A percentile compares a stretch with the other conserved stretches of the same genome.
These are phyloP conservation scores for Tolypocladium inflatum DNA, from an alignment of 2,329 filamentous ascomycete genomes.

Conservation along the genomic window DNA sequence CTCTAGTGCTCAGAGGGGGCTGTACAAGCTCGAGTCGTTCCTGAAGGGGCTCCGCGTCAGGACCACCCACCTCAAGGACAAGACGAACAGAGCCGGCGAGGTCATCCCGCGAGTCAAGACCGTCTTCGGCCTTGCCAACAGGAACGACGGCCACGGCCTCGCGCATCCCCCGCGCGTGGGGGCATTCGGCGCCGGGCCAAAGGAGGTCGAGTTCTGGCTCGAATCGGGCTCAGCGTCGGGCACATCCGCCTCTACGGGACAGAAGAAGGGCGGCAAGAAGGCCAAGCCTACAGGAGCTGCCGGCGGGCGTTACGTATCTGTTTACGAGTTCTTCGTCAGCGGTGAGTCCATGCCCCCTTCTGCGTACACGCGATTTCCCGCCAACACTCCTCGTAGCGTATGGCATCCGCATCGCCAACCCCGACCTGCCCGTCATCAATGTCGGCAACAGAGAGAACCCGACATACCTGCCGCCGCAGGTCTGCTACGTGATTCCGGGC, in stretches of 20 bases:
- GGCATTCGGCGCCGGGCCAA: conserved; percentile 33
- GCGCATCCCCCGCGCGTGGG: conserved; percentile 15
- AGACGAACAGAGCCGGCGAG: conserved; percentile 18
- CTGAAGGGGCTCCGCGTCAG: conserved; percentile 25
- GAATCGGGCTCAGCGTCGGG: conserved; percentile 8
- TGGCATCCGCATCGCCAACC: conserved; percentile 22
- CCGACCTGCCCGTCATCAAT: conserved; percentile 44
- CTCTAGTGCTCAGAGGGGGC: conserved; percentile 1
- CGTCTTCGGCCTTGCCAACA: conserved; percentile 24
- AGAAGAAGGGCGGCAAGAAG: conserved; percentile 4
- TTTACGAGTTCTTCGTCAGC: conserved; percentile 39
- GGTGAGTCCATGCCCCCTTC: conserved; percentile 16
- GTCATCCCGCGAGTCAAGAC: conserved; percentile 26
- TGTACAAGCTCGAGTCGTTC: conserved; percentile 20
- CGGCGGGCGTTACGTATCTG: conserved; percentile 34
- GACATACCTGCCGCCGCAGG: conserved; percentile 48
- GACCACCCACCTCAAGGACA: conserved; percentile 26
- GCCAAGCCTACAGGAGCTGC: conserved; percentile 15
- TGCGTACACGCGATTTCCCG: too few species aligned
- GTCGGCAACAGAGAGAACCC: conserved; percentile 44
- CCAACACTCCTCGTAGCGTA: conserved; percentile 16
- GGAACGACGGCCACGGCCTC: conserved; percentile 19
- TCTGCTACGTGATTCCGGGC: conserved; percentile 45
- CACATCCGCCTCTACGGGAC: conserved; percentile 5
- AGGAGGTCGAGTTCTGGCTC: conserved; percentile 45